Conservation (phyloP, 352 stramenopile genomes). For the Phytophthora boehmeriae region DNA sequence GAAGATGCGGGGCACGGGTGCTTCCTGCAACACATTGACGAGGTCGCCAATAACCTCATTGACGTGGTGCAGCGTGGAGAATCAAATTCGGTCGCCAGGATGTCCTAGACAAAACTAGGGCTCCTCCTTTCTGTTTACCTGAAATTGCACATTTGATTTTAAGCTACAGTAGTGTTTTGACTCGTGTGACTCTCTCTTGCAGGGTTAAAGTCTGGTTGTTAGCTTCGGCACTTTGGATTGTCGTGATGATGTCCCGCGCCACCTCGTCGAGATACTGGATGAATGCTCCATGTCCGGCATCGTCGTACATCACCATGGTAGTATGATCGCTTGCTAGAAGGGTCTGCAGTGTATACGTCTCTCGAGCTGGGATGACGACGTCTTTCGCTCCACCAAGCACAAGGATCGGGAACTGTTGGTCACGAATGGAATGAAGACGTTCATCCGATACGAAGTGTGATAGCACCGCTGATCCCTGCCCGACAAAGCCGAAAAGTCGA, state of each 20-base stretch:
- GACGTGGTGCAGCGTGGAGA: conserved; percentile 18
- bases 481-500: conserved; percentile 36
- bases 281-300: conserved; percentile 46
- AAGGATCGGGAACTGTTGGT: conserved; percentile 42
- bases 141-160: no score
- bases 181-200: no score
- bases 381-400: conserved; percentile 40
- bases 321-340: conserved; percentile 37
- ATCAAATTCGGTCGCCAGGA: background rate
- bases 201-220: no score
- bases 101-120: background rate
- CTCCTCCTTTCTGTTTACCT: background rate
- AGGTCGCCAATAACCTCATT: conserved; percentile 40
- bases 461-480: conserved; percentile 39
- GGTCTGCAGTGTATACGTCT: conserved; percentile 33
- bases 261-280: conserved; percentile 53
- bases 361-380: conserved; percentile 32
- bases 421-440: conserved; percentile 41
- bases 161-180: no score
- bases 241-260: conserved; percentile 36
- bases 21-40: conserved; percentile 50
- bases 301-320: conserved; percentile 42
- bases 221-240: conserved; percentile 21
- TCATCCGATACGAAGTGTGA: conserved; percentile 47
- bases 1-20: conserved; percentile 49